Base-by-base conservation (phyloP, 441 rosid genomes). In the Gossypium davidsonii region DNA sequence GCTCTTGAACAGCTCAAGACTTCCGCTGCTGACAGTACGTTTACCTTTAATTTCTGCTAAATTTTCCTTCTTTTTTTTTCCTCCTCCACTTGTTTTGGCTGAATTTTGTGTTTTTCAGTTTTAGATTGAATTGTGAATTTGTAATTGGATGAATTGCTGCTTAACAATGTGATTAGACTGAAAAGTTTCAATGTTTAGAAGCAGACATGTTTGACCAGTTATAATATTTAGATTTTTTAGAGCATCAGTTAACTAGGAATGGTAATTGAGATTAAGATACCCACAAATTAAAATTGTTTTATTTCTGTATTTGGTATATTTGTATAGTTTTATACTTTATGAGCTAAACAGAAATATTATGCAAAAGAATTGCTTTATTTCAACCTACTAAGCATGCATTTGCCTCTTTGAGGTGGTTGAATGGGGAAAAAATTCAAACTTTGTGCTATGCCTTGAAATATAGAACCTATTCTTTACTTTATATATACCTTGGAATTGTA, bases 1-100 rank as follows among this genome's bases (percentile, higher is more conserved):
- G 95, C 97, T 79, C 92, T 94, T 3, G 94, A 94, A 71, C 97
- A 83, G 85, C 98, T 94, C 82, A 94, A 91, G 75, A 74, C 89
- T 61, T 85, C 95, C 73, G 91, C 93, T n/a, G 82, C 87, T 74
- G 97, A 89, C 56, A 75, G 98, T 94, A 79, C 73, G 90, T 77
- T 57, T 58, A 25, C 75, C 46, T 15, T 44, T 66, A 39, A 7
- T 67, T 70, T 3, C 67, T 31, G 7, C 42, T 72, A 31, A 8
- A 44, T 1, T 60, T 5, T n/a, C 17, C 58, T 21, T 6, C 2
- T 34, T 3, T 73, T 69, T 73, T 60, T 53, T 0, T 21, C 53
- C 15, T 10, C 6, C 39, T 57, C 63, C 51, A 56, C 31, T 18
- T 18, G 69, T 11, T 72, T 73, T 25, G 60, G 23, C 44, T 44